These are phyloP conservation scores for Solanum chaucha DNA, from an alignment of 257 asterid genomes.

Conservation along the genomic window DNA sequence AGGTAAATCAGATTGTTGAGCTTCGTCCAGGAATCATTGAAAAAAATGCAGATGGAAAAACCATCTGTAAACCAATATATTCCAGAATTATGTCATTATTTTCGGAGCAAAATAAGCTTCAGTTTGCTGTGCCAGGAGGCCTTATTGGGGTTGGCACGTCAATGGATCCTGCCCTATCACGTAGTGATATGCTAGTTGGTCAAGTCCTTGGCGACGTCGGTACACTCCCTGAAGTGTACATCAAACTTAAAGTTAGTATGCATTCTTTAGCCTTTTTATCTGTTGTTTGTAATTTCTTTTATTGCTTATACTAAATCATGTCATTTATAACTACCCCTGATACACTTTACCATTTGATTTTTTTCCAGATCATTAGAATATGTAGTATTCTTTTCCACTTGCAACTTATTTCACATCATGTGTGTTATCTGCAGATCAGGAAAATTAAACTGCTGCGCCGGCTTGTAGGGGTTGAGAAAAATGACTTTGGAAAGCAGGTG, in stretches of 20 bases:
- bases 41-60: conserved; percentile 71
- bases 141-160: conserved; percentile 90
- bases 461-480: conserved; percentile 86
- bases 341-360: neutral
- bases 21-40: conserved; percentile 31
- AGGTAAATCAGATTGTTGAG: conserved; percentile 71
- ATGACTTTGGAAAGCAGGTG: conserved; percentile 78
- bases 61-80: conserved; percentile 85
- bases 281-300: neutral
- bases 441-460: conserved; percentile 64
- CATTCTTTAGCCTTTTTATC: neutral
- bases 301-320: neutral
- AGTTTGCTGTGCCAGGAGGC: conserved; percentile 31
- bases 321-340: neutral
- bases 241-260: conserved; percentile 64
- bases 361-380: neutral
- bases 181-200: conserved; percentile 94
- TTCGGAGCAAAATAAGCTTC: conserved; percentile 84
- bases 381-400: neutral
- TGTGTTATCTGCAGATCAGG: conserved; percentile 23
- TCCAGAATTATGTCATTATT: conserved; percentile 75
- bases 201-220: conserved; percentile 98
- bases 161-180: conserved; percentile 92
- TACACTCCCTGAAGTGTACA: conserved; percentile 78
- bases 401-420: neutral